phyloP scores from a whole-genome alignment of 495 filamentous ascomycete genomes.

The Lasiosphaeriaceae sp. region DNA sequence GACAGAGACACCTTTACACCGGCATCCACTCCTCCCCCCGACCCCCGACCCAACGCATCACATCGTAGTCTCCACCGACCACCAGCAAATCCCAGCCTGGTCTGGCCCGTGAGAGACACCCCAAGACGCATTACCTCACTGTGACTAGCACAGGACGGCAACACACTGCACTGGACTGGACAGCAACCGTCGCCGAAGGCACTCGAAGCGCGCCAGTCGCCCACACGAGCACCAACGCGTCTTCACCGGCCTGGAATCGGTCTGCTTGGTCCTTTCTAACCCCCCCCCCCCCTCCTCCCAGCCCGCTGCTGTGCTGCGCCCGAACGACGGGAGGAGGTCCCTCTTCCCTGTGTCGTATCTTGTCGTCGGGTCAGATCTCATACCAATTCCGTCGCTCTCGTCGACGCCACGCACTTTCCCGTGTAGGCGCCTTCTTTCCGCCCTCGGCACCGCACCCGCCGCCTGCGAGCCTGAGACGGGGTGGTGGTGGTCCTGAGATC shows the following conservation, averaged over 20 bases:
- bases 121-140: not conserved
- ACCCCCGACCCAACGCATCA: conserved; percentile 10
- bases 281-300: no score
- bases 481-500: not conserved
- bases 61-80: conserved; percentile 23
- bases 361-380: not conserved
- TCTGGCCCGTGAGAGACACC: conserved; percentile 24
- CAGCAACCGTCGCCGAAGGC: no score
- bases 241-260: no score
- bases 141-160: not conserved
- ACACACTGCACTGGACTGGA: no score
- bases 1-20: no score
- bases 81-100: no score
- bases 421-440: not conserved
- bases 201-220: no score
- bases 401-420: not conserved
- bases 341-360: not conserved
- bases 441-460: not conserved
- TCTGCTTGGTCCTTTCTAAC: no score
- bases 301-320: no score
- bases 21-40: conserved; percentile 14
- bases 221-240: no score
- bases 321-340: not conserved
- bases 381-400: not conserved
- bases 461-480: not conserved